Conservation (phyloP, 306 rosid species). For the Glycine latifolia region DNA sequence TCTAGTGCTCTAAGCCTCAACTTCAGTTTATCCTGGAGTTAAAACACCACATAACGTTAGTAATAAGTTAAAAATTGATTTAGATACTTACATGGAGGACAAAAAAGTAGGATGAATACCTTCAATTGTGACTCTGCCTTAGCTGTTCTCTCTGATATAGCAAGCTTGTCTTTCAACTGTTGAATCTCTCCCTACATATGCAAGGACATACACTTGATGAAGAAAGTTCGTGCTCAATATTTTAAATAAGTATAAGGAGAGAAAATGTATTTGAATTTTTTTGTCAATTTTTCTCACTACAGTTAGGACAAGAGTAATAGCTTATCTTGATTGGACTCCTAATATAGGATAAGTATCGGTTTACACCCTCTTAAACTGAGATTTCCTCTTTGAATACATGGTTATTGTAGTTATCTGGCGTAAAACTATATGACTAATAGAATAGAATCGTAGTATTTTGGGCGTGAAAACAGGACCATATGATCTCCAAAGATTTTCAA, state of each 20-base stretch:
- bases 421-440: neutral
- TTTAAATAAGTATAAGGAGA: conserved; percentile 5
- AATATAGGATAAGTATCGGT: neutral
- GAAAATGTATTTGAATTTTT: conserved; percentile 15
- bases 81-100: conserved; percentile 23
- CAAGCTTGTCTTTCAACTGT: conserved; percentile 77
- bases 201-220: conserved; percentile 12
- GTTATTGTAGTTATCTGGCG: conserved; percentile 19
- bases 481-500: neutral
- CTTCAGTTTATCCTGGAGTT: conserved; percentile 76
- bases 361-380: conserved; percentile 13
- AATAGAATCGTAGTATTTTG: neutral
- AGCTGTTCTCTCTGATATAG: conserved; percentile 78
- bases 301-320: neutral
- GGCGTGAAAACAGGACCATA: neutral
- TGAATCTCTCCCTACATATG: conserved; percentile 79
- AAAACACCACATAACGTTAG: too few relatives aligned
- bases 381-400: neutral
- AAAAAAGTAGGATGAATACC: conserved; percentile 53
- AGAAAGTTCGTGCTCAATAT: neutral
- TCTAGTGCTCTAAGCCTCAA: conserved; percentile 84
- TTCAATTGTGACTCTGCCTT: conserved; percentile 88
- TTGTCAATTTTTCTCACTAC: neutral
- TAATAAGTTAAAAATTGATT: neutral
- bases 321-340: conserved; percentile 18